Conservation (phyloP, 2,329 filamentous ascomycete genomes). For the Cercospora sp. region DNA sequence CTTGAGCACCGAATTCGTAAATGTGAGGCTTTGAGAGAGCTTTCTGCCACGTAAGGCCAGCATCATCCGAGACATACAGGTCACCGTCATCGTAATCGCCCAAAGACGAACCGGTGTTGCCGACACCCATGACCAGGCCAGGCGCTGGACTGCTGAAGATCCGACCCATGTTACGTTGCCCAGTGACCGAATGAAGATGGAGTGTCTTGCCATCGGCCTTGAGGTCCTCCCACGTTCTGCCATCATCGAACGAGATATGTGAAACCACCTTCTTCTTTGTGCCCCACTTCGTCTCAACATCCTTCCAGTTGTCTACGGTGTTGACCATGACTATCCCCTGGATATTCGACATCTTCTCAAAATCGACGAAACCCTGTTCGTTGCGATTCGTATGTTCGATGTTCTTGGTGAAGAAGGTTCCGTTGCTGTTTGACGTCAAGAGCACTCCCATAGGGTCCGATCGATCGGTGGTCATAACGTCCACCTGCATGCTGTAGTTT, state of each 20-base stretch:
- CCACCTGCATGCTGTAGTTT: slow-evolving; percentile 95
- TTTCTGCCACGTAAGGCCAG: slow-evolving; percentile 79
- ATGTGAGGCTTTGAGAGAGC: slow-evolving; percentile 81
- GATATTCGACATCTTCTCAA: slow-evolving; percentile 88
- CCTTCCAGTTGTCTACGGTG: slow-evolving; percentile 79
- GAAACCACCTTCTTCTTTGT: slow-evolving; percentile 68
- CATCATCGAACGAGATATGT: slow-evolving; percentile 93
- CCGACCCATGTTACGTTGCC: slow-evolving; percentile 76
- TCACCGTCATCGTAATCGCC: slow-evolving; percentile 71
- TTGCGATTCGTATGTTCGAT: slow-evolving; percentile 91
- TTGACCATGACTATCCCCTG: slow-evolving; percentile 93
- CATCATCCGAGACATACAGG: slow-evolving; percentile 87
- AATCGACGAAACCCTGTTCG: slow-evolving; percentile 75
- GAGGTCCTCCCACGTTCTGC: slow-evolving; percentile 76
- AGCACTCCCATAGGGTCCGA: slow-evolving; percentile 72
- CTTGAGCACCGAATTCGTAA: slow-evolving; percentile 94
- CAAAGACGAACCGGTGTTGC: slow-evolving; percentile 79
- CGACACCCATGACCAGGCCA: slow-evolving; percentile 89
- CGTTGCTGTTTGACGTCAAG: slow-evolving; percentile 96
- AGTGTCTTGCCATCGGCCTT: slow-evolving; percentile 67
- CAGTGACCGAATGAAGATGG: slow-evolving; percentile 90
- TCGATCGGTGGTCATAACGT: slow-evolving; percentile 70
- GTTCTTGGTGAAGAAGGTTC: slow-evolving; percentile 92
- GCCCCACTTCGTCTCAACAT: slow-evolving; percentile 60
- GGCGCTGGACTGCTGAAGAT: slow-evolving; percentile 94